Percentiles rank a stretch among this genome's conserved stretches.
Conservation (phyloP, 306 rosid species). For the Vachellia collinsii region DNA sequence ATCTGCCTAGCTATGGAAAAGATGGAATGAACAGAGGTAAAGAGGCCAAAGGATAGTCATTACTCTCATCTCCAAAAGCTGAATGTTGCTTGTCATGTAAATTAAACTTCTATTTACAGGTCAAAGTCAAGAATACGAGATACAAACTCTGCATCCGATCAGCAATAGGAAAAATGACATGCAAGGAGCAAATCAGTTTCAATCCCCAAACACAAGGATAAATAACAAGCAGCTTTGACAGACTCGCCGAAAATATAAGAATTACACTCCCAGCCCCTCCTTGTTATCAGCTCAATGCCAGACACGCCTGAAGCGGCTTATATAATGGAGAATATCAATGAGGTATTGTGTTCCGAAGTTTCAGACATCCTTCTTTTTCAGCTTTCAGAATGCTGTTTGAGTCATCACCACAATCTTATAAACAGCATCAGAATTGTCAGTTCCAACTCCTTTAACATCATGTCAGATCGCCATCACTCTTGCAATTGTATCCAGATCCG, state of each 20-base stretch:
- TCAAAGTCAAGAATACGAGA: constrained; percentile 23
- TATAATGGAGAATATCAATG: not conserved
- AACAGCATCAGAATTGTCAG: constrained; percentile 25
- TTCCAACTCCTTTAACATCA: constrained; percentile 11
- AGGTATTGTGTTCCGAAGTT: not conserved
- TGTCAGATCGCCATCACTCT: not conserved
- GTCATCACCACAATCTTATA: not conserved
- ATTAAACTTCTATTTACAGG: not conserved
- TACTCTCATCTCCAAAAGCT: not conserved
- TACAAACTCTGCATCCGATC: not conserved
- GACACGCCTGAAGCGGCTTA: constrained; percentile 14
- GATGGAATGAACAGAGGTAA: not conserved
- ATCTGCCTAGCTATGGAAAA: not conserved
- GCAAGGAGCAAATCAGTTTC: constrained; percentile 20
- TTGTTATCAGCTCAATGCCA: constrained; percentile 17
- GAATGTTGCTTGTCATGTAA: not conserved
- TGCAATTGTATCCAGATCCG: not conserved
- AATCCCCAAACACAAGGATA: constrained; percentile 6
- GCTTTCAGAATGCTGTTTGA: constrained; percentile 4
- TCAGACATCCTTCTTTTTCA: constrained; percentile 16
- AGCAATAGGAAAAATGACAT: constrained; percentile 12
- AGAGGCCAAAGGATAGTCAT: not conserved
- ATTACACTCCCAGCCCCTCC: not conserved
- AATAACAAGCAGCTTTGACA: constrained; percentile 12
- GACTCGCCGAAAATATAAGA: not conserved